phyloP scores from a whole-genome alignment of 1,284 basidiomycete genomes.

The Trametes polyzona region DNA sequence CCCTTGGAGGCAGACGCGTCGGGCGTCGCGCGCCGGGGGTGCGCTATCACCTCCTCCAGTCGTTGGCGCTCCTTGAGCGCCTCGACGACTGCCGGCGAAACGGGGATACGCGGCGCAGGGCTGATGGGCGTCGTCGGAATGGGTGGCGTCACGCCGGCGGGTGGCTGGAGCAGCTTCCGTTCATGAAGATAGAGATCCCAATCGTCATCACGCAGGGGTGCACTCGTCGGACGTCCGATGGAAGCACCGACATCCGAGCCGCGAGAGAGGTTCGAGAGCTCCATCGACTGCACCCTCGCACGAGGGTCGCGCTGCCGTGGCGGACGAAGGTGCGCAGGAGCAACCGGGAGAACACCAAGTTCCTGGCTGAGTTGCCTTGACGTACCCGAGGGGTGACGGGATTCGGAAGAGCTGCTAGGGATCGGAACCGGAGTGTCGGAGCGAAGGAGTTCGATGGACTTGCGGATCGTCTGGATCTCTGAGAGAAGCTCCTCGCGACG shows the following conservation, averaged over 20 bases:
- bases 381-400: conserved; percentile 67
- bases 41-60: conserved; percentile 59
- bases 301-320: conserved; percentile 70
- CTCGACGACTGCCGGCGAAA: conserved; percentile 73
- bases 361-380: conserved; percentile 71
- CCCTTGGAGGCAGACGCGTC: conserved; percentile 2
- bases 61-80: conserved; percentile 69
- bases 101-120: conserved; percentile 48
- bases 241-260: conserved; percentile 49
- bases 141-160: conserved; percentile 74
- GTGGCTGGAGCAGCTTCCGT: conserved; percentile 78
- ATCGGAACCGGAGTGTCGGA: conserved; percentile 65
- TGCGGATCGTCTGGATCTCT: conserved; percentile 78
- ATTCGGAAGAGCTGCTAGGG: conserved; percentile 48
- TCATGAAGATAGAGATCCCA: conserved; percentile 84
- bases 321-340: conserved; percentile 62
- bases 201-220: conserved; percentile 66
- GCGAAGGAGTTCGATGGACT: conserved; percentile 74
- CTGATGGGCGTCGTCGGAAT: conserved; percentile 63
- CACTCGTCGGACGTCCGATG: conserved; percentile 71
- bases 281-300: conserved; percentile 70
- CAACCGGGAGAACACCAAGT: conserved; percentile 51
- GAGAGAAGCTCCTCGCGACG: conserved; percentile 70
- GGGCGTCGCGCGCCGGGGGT: conserved; percentile 26
- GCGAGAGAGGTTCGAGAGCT: conserved; percentile 59